phyloP scores from a whole-genome alignment of 192 early-diverging fungal species.

The Chytriomyces sp. region DNA sequence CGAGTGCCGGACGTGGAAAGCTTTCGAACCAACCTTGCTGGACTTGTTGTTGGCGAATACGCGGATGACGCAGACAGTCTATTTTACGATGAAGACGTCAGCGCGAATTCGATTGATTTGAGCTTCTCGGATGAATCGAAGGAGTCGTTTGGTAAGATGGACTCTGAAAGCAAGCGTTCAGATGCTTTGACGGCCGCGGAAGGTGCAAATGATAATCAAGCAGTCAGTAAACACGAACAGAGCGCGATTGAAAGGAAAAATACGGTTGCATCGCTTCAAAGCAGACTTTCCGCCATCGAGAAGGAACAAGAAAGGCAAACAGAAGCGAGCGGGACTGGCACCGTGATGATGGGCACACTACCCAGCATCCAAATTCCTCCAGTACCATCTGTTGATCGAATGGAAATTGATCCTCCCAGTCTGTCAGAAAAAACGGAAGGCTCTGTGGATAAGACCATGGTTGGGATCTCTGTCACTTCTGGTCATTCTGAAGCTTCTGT shows the following conservation, averaged over 20 bases:
- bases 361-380: not conserved
- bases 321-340: too few species aligned
- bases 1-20: not conserved
- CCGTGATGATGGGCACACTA: not conserved
- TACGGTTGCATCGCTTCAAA: too few species aligned
- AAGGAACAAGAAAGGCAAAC: not conserved
- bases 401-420: not conserved
- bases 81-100: too few species aligned
- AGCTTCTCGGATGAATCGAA: too few species aligned
- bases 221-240: too few species aligned
- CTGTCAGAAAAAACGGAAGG: not conserved
- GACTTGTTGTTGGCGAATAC: constrained; percentile 4
- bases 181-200: too few species aligned
- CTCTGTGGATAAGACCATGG: not conserved
- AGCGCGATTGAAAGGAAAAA: too few species aligned
- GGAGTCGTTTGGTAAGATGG: too few species aligned
- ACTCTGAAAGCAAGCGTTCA: too few species aligned
- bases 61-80: not conserved
- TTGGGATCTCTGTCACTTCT: not conserved
- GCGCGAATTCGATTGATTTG: too few species aligned
- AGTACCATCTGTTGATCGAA: not conserved
- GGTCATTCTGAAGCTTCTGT: not conserved
- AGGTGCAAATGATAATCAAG: too few species aligned
- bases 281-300: not conserved
- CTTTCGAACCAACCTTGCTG: constrained; percentile 2